These are phyloP conservation scores for Trametes gibbosa DNA, from an alignment of 768 basidiomycete genomes.

Conservation along the genomic window DNA sequence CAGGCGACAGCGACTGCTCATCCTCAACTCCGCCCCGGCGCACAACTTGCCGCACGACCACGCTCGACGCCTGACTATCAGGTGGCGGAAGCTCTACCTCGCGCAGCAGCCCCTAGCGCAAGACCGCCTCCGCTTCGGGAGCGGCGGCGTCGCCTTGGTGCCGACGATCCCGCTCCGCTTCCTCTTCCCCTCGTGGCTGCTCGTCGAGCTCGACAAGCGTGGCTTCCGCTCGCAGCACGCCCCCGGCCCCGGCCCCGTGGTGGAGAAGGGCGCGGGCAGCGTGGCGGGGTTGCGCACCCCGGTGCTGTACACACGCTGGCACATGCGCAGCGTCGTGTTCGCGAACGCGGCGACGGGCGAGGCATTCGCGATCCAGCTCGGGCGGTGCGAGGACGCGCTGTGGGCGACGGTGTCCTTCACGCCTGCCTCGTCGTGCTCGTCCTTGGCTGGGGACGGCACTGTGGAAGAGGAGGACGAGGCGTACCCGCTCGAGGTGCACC, in stretches of 20 bases:
- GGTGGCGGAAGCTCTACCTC: not conserved
- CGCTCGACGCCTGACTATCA: not conserved
- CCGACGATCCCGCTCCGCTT: not conserved
- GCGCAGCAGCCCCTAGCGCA: not conserved
- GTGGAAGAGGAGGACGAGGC: not conserved
- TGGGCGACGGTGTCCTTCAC: constrained; percentile 10
- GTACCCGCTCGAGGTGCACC: not conserved
- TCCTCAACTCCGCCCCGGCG: not conserved
- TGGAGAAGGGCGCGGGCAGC: not conserved
- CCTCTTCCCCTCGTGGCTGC: not conserved
- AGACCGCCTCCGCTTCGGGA: not conserved
- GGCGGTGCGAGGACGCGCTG: not conserved
- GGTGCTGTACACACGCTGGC: not conserved
- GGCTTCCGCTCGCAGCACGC: not conserved
- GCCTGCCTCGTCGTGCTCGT: not conserved
- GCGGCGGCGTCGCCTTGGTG: no score
- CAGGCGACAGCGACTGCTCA: not conserved
- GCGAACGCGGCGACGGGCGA: not conserved
- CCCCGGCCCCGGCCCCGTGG: not conserved
- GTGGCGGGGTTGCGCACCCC: not conserved
- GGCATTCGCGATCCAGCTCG: constrained; percentile 6
- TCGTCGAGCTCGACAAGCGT: not conserved
- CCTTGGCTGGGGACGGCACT: not conserved
- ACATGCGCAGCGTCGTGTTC: not conserved
- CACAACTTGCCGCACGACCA: not conserved